Evolutionary conservation across 2,329 filamentous ascomycete species (phyloP).

Genomic region (Westerdykella sp.): DNA sequence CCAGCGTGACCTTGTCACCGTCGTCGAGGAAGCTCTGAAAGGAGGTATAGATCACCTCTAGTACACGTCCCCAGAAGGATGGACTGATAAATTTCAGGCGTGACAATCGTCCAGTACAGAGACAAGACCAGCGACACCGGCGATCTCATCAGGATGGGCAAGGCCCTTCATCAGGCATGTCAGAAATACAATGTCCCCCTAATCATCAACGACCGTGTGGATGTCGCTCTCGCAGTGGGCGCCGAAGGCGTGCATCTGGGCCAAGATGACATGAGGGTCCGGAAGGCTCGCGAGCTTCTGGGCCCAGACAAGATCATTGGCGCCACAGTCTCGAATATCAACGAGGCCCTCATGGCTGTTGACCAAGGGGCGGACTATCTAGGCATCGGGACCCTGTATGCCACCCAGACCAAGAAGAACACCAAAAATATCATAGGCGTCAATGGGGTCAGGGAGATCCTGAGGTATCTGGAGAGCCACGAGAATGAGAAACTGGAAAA

Average conservation of each 20-base stretch:
- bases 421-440: conserved; percentile 76
- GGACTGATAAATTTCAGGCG: conserved; percentile 41
- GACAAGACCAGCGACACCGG: conserved; percentile 78
- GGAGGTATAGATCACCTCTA: conserved; percentile 53
- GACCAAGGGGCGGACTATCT: conserved; percentile 79
- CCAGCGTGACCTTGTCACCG: conserved; percentile 58
- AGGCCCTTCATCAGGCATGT: conserved; percentile 65
- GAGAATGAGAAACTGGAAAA: conserved; percentile 21
- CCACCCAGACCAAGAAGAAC: conserved; percentile 76
- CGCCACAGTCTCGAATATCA: conserved; percentile 69
- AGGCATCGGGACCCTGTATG: conserved; percentile 83
- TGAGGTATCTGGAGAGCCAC: conserved; percentile 52
- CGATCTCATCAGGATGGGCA: conserved; percentile 63
- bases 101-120: conserved; percentile 81
- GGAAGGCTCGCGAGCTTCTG: conserved; percentile 63
- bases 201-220: conserved; percentile 87
- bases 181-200: conserved; percentile 64
- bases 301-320: conserved; percentile 78
- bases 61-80: not conserved
- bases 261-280: conserved; percentile 79
- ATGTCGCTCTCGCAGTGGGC: conserved; percentile 76
- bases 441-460: conserved; percentile 61
- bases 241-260: conserved; percentile 93
- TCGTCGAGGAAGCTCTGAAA: conserved; percentile 68
- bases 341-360: conserved; percentile 68